phyloP scores from a whole-genome alignment of 805 yeast genomes.

The Kodamaea jinghongensis region DNA sequence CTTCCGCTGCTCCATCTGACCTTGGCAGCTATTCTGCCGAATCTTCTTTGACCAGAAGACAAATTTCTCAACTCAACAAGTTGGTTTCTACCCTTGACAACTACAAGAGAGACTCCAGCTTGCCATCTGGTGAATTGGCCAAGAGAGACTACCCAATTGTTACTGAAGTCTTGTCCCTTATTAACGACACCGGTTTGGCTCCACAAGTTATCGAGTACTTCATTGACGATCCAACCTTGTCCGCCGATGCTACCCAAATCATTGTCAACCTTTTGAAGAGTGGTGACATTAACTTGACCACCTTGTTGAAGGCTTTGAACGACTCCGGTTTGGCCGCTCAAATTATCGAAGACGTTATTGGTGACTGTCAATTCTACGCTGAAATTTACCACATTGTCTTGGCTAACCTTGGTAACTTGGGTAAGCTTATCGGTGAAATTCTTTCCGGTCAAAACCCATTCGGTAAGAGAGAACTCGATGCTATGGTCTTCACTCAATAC shows the following conservation, averaged over 20 bases:
- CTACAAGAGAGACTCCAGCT: slow-evolving; percentile 28
- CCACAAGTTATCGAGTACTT: slow-evolving; percentile 33
- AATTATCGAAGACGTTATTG: slow-evolving; percentile 34
- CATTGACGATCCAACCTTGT: slow-evolving; percentile 30
- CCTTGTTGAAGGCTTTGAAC: slow-evolving; percentile 38
- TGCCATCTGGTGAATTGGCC: slow-evolving; percentile 22
- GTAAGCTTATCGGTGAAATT: slow-evolving; percentile 21
- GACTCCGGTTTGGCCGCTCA: slow-evolving; percentile 41
- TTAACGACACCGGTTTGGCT: slow-evolving; percentile 36
- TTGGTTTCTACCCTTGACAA: slow-evolving; percentile 28
- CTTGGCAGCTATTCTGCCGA: slow-evolving; percentile 6
- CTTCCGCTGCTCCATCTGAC: slow-evolving; percentile 24
- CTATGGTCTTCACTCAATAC: not conserved
- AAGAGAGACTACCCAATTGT: slow-evolving; percentile 41
- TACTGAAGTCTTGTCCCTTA: slow-evolving; percentile 37
- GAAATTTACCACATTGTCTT: slow-evolving; percentile 38
- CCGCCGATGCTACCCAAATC: slow-evolving; percentile 27
- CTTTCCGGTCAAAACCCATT: slow-evolving; percentile 19
- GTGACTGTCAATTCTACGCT: slow-evolving; percentile 38
- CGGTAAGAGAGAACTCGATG: slow-evolving; percentile 21
- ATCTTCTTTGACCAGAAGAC: slow-evolving; percentile 19
- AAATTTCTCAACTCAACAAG: slow-evolving; percentile 20
- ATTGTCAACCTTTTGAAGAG: slow-evolving; percentile 29
- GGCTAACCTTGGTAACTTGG: slow-evolving; percentile 29
- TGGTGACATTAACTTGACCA: slow-evolving; percentile 31